Evolutionary conservation across 169 alveolate species (phyloP), one percentile per base, ranked within the genome.

Genomic region (Cystoisospora suis): DNA sequence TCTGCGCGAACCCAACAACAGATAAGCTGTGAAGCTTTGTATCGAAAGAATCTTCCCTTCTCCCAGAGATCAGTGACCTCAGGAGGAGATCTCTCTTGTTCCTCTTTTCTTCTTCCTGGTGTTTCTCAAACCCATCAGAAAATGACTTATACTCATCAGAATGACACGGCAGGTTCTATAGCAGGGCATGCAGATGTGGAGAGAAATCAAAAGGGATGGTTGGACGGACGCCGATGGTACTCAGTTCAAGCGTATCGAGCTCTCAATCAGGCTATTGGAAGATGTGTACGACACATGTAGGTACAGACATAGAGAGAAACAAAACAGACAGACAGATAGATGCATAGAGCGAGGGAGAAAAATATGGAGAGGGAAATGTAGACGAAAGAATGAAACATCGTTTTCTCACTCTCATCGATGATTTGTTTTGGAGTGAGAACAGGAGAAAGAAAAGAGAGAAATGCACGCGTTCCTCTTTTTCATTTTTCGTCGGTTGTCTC

Each of bases 191-290:
- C 38, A 29, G 81, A 36, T 29, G 20, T 3, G 81, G 32, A 23
- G 32, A 34, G 58, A 36, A 6, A 5, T 5, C 47, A n/a, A 9
- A 36, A n/a, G 81, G 23, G 44, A n/a, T 38, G 81, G 81, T 53
- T 93, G 65, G 94, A 59, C 81, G 97, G 98, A 44, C 44, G 89
- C 36, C 94, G 94, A 42, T 95, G 97, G 97, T 95, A 96, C 94
- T 38, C 88, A 59, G 86, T 94, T 85, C 95, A 96, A 69, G 97
- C 98, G 0, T 95, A 94, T 1, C 92, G 97, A 87, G 97, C 97
- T 46, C 96, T 94, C 32, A 97, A 97, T 90, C 96, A 97, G 90
- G 97, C 98, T 23, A 93, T 97, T 23, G 98, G 98, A 49, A 93
- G 98, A 90, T 97, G 96, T 40, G 94, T 97, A 59, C 94, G 98